A percentile compares a stretch with the other conserved stretches of the same genome.
Evolutionary conservation across 768 basidiomycete species (phyloP).

Genomic region (Erythrobasidium yunnanense): DNA sequence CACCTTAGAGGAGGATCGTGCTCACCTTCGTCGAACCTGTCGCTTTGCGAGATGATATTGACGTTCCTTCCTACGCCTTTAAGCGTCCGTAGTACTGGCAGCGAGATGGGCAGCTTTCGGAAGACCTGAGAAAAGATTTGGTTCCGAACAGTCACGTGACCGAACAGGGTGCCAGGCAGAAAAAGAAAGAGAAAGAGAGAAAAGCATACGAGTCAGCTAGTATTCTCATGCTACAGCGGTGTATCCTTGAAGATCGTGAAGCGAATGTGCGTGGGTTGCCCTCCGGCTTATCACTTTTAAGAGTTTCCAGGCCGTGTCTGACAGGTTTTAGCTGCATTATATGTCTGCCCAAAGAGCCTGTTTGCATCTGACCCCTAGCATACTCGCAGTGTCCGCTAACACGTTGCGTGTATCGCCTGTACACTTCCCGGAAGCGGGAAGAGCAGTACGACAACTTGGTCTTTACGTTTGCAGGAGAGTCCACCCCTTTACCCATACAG

Average conservation of each 20-base stretch:
- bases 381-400: too few relatives aligned
- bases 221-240: not conserved
- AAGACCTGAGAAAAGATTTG: conserved; percentile 1
- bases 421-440: too few relatives aligned
- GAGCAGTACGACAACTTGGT: too few relatives aligned
- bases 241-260: not conserved
- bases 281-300: not conserved
- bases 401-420: too few relatives aligned
- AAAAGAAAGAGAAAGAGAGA: not conserved
- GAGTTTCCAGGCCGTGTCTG: not conserved
- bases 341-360: not conserved
- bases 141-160: not conserved
- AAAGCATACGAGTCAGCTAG: not conserved
- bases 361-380: too few relatives aligned
- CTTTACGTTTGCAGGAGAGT: too few relatives aligned
- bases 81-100: conserved; percentile 1
- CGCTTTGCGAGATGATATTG: not conserved
- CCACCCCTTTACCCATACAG: too few relatives aligned
- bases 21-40: conserved; percentile 23
- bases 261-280: not conserved
- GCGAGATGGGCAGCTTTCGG: conserved; percentile 19
- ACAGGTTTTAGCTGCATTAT: not conserved
- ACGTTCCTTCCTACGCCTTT: conserved; percentile 13
- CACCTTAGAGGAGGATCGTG: not conserved
- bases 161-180: not conserved